These are phyloP conservation scores for Penicillium sp. DNA, from an alignment of 2,329 filamentous ascomycete species.

Conservation along the genomic window DNA sequence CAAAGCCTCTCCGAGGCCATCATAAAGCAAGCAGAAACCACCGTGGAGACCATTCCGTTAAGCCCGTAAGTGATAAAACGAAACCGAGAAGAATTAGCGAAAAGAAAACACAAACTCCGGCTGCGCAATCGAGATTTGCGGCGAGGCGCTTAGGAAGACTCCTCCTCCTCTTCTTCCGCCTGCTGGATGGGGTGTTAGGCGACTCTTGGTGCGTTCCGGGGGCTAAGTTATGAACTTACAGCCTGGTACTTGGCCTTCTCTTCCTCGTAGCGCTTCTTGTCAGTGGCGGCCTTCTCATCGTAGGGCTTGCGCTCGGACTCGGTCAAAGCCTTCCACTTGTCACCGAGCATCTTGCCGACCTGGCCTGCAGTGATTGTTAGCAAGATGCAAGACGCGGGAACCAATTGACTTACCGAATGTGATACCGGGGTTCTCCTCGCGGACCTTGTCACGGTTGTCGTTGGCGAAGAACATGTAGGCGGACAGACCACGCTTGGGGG, in stretches of 20 bases:
- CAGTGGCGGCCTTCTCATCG: conserved; percentile 89
- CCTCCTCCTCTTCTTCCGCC: conserved; percentile 56
- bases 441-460: conserved; percentile 96
- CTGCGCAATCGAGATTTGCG: conserved; percentile 23
- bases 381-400: background rate
- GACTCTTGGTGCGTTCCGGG: background rate
- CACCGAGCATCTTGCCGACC: conserved; percentile 95
- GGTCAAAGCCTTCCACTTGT: conserved; percentile 95
- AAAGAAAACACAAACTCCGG: conserved; percentile 36
- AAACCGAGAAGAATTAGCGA: conserved; percentile 31
- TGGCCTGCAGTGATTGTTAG: conserved; percentile 57
- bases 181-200: conserved; percentile 37
- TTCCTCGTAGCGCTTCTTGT: conserved; percentile 99
- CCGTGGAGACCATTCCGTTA: conserved; percentile 31
- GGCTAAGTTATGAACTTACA: conserved; percentile 51
- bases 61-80: conserved; percentile 23
- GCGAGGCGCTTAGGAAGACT: conserved; percentile 33
- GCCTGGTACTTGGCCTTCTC: conserved; percentile 87
- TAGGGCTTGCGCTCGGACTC: conserved; percentile 92
- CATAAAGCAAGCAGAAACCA: conserved; percentile 29
- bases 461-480: conserved; percentile 99
- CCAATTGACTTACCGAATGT: conserved; percentile 65
- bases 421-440: conserved; percentile 97
- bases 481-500: conserved; percentile 97
- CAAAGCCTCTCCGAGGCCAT: conserved; percentile 12